Evolutionary conservation across 2,329 filamentous ascomycete genomes (phyloP), one percentile per base, ranked within the genome.

Genomic region (Stachybotrys chlorohalonatus): DNA sequence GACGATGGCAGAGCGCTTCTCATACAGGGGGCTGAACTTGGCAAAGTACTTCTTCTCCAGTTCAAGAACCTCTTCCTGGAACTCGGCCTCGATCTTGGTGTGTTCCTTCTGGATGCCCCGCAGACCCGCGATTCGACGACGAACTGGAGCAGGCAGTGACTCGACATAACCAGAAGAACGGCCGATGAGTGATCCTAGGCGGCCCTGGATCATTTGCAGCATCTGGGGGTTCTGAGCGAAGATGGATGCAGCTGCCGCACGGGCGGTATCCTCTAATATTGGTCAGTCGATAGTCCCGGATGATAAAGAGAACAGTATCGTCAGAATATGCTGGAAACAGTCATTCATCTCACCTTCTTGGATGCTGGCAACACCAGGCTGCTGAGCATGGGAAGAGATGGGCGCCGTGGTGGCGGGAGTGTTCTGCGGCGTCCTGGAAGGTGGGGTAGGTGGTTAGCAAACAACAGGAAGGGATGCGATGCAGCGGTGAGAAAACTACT

Each of bases 11-110:
- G 92, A 84, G 73, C 94, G 92, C 81, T 94, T 94, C 81, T 96
- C 79, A 77, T 99, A 99, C 52, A 99, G 84, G 57, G 94, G 94
- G 54, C 90, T 95, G 77, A 96, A 99, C 77, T 97, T 97, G 76
- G 89, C 90, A 66, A 97, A 97, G 76, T 96, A 99, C 78, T 96
- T 96, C 84, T 99, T 99, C 82, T 99, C 94, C 31, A 99, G 84
- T 74, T 96, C 87, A 56, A 99, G 83, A 58, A 99, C 92, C 77
- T 97, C 95, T 74, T 97, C 92, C 73, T 99, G 95, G 75, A 99
- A 97, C 75, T 96, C 87, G 53, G 91, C 90, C 80, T 99, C 95
- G 65, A 99, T 86, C 78, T 97, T 96, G 58, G 93, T 90, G 78
- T 99, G 94, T 67, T 97, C 92, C 76, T 96, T 96, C 77, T 99